Percentiles rank a stretch among this genome's conserved stretches.
These are phyloP conservation scores for Corylus americana DNA, from an alignment of 306 rosid genomes.

Conservation along the genomic window DNA sequence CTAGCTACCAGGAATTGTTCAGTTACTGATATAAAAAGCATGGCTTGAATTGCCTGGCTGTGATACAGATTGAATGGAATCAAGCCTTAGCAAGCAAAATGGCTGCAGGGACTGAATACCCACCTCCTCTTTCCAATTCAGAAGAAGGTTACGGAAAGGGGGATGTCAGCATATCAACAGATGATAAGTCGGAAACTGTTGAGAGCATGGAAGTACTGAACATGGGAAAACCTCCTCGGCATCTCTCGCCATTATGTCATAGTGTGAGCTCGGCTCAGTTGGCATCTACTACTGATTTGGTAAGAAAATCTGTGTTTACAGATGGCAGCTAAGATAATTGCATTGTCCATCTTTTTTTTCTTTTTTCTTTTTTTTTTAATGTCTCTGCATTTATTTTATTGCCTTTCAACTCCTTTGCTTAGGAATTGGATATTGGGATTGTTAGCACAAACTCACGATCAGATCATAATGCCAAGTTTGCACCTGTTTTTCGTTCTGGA, in stretches of 20 bases:
- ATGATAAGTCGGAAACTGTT: conserved; percentile 35
- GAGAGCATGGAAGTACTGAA: conserved; percentile 35
- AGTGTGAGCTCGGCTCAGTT: conserved; percentile 52
- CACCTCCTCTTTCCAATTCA: conserved; percentile 41
- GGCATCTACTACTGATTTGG: conserved; percentile 45
- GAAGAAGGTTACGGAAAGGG: conserved; percentile 50
- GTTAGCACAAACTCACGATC: conserved; percentile 48
- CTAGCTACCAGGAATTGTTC: not conserved
- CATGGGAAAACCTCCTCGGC: conserved; percentile 65
- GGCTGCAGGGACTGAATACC: conserved; percentile 54
- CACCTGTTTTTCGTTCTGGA: conserved; percentile 74
- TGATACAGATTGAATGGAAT: conserved; percentile 17
- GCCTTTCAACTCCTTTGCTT: not conserved
- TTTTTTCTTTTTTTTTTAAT: not conserved
- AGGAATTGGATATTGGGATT: conserved; percentile 54
- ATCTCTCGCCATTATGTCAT: conserved; percentile 50
- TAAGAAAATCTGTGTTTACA: conserved; percentile 17
- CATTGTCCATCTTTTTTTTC: not conserved
- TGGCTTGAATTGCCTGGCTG: conserved; percentile 3
- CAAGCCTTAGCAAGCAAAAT: conserved; percentile 43
- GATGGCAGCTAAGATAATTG: not conserved
- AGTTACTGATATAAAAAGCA: not conserved
- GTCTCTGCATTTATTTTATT: not conserved
- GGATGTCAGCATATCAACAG: conserved; percentile 39
- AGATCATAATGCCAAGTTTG: conserved; percentile 47